Percentiles rank a stretch among this genome's conserved stretches.
These are phyloP conservation scores for Fusarium keratoplasticum DNA, from an alignment of 2,329 filamentous ascomycete genomes.

Conservation along the genomic window DNA sequence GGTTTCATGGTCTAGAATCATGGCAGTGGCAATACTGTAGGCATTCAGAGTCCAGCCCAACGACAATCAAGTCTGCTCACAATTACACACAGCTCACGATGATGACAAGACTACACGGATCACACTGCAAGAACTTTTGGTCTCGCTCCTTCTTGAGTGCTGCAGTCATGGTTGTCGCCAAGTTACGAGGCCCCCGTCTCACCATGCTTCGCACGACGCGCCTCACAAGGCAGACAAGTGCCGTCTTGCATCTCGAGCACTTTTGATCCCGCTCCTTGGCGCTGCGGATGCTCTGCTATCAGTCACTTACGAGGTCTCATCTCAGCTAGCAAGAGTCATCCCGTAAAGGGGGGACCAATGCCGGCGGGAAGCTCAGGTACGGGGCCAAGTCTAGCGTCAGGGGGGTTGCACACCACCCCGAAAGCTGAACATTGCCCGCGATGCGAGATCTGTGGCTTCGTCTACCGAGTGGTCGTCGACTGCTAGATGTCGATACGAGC, in stretches of 20 bases:
- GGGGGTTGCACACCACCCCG: not conserved
- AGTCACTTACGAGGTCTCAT: not conserved
- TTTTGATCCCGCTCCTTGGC: not conserved
- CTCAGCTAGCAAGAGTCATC: not conserved
- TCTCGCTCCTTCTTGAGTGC: not conserved
- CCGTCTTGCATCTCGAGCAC: not conserved
- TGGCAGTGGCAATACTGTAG: not conserved
- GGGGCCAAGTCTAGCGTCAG: not conserved
- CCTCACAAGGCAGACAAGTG: not conserved
- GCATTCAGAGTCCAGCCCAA: not conserved
- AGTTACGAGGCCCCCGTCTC: not conserved
- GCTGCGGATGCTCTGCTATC: not conserved
- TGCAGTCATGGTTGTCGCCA: not conserved
- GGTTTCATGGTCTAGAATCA: not conserved
- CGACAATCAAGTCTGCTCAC: not conserved
- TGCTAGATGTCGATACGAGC: not conserved
- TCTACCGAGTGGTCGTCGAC: not conserved
- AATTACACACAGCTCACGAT: not conserved
- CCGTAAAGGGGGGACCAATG: not conserved
- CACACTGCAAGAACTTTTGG: not conserved
- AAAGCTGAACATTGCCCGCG: not conserved
- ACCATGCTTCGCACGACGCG: not conserved
- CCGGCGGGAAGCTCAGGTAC: not conserved
- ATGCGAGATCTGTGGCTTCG: not conserved
- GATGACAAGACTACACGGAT: not conserved